Percentiles rank a stretch among this genome's conserved stretches.
Evolutionary conservation across 345 rosid genomes (phyloP).

Genomic region (Populus ilicifolia): DNA sequence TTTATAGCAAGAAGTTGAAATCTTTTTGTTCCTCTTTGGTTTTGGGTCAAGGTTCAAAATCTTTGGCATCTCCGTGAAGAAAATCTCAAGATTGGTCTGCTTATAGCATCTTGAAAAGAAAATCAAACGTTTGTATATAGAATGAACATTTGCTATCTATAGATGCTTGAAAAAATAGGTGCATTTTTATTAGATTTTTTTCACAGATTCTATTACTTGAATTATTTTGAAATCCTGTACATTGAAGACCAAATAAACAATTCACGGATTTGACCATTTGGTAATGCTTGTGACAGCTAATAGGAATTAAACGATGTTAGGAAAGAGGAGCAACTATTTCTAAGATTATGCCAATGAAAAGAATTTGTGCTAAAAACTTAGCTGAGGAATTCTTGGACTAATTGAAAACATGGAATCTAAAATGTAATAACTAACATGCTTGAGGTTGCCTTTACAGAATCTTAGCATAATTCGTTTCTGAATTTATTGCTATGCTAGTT

Average conservation of each 20-base stretch:
- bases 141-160: background rate
- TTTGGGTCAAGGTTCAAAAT: background rate
- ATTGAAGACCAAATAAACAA: background rate
- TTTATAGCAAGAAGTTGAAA: background rate
- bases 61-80: background rate
- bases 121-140: background rate
- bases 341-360: background rate
- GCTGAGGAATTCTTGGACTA: background rate
- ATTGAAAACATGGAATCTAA: background rate
- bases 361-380: background rate
- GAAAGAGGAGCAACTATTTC: background rate
- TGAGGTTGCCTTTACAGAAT: background rate
- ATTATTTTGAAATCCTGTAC: background rate
- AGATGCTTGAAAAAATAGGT: background rate
- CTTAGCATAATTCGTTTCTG: background rate
- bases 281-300: too few species aligned
- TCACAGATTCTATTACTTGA: background rate
- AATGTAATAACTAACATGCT: background rate
- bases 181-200: background rate
- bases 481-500: background rate
- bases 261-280: too few species aligned
- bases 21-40: background rate
- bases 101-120: background rate
- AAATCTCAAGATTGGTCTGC: background rate
- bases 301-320: background rate